A percentile compares a stretch with the other conserved stretches of the same genome.
phyloP scores from a whole-genome alignment of 2,329 filamentous ascomycete species.

The Epichloe festucae region DNA sequence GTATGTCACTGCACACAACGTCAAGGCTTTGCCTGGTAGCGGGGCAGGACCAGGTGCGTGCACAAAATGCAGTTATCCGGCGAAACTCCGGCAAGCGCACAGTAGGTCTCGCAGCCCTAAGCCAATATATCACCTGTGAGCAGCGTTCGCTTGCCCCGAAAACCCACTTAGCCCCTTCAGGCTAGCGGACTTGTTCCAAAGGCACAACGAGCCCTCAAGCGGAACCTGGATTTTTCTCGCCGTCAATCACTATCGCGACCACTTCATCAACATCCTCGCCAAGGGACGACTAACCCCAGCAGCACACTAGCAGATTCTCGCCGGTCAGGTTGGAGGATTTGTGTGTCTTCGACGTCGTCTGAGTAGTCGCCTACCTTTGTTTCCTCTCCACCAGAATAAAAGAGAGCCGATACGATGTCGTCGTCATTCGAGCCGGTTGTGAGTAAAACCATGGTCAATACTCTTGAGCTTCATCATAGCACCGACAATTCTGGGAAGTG shows the following conservation, averaged over 20 bases:
- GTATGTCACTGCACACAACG: too few relatives aligned
- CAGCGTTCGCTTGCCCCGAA: slow-evolving; percentile 23
- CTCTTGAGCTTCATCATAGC: slow-evolving; percentile 3
- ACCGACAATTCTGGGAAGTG: slow-evolving; percentile 3
- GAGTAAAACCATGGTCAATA: slow-evolving; percentile 29
- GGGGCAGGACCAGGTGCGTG: neutral
- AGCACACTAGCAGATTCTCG: slow-evolving; percentile 28
- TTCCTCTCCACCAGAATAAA: slow-evolving; percentile 16
- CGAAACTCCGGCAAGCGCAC: slow-evolving; percentile 15
- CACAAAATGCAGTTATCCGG: slow-evolving; percentile 9
- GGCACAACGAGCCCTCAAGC: slow-evolving; percentile 27
- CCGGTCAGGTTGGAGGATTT: slow-evolving; percentile 25
- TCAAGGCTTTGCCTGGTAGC: too few relatives aligned
- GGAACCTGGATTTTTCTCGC: slow-evolving; percentile 29
- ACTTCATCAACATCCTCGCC: slow-evolving; percentile 23
- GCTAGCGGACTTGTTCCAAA: slow-evolving; percentile 23
- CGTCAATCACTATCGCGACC: slow-evolving; percentile 27
- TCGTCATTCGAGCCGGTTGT: slow-evolving; percentile 54
- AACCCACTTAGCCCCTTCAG: slow-evolving; percentile 16
- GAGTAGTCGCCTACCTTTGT: slow-evolving; percentile 21
- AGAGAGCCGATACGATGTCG: slow-evolving; percentile 44
- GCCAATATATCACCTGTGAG: slow-evolving; percentile 15
- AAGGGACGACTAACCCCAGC: slow-evolving; percentile 29
- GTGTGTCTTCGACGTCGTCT: slow-evolving; percentile 20
- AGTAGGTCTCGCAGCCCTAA: slow-evolving; percentile 32